Evolutionary conservation across 176 grass and related monocot species (phyloP).

Genomic region (Phragmites australis): DNA sequence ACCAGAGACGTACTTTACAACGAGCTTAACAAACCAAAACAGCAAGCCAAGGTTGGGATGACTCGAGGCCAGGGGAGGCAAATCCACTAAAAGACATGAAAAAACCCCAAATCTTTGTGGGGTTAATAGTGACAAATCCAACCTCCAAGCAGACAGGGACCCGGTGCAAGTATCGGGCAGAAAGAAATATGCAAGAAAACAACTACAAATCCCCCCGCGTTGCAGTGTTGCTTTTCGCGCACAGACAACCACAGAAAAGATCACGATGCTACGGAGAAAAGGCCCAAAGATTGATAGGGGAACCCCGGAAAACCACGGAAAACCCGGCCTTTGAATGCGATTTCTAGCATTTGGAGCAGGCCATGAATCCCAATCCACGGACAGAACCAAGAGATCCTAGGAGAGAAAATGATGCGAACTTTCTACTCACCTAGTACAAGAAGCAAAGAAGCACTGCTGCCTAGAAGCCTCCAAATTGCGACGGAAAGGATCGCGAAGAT

Average conservation of each 20-base stretch:
- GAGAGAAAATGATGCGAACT: not conserved
- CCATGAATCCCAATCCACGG: not conserved
- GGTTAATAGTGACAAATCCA: not conserved
- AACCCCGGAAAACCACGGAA: not conserved
- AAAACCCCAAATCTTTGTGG: not conserved
- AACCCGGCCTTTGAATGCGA: slow-evolving; percentile 3
- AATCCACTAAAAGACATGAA: slow-evolving; percentile 10
- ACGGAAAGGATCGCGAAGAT: not conserved
- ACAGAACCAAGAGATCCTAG: not conserved
- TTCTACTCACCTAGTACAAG: slow-evolving; percentile 36
- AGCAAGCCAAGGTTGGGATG: not conserved
- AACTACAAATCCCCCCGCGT: not conserved
- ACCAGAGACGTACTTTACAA: slow-evolving; percentile 12
- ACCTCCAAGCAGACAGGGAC: slow-evolving; percentile 15
- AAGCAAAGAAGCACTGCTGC: slow-evolving; percentile 6
- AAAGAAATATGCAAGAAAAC: slow-evolving; percentile 32
- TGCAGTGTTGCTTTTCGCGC: slow-evolving; percentile 42
- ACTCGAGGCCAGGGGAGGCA: not conserved
- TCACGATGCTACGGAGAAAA: not conserved
- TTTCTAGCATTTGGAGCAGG: not conserved
- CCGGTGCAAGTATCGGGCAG: not conserved
- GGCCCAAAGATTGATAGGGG: not conserved
- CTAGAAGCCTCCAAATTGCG: not conserved
- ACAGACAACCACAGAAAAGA: slow-evolving; percentile 11
- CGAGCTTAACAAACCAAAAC: not conserved